A percentile compares a stretch with the other conserved stretches of the same genome.
phyloP scores from a whole-genome alignment of 2,329 filamentous ascomycete genomes.

The Pestalotiopsis sp. region DNA sequence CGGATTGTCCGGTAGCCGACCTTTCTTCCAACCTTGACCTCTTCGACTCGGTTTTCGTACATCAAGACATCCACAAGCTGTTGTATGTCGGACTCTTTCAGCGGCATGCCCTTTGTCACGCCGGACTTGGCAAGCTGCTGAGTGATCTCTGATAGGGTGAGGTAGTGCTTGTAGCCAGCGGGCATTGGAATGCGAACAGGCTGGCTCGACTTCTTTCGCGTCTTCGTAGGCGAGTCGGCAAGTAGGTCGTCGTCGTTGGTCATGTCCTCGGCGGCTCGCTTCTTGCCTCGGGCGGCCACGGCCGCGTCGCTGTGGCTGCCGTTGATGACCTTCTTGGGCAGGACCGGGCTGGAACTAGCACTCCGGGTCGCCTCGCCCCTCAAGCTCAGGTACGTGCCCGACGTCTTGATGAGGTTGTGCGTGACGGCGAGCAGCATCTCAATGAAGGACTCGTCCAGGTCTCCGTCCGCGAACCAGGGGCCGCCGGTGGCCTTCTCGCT shows the following conservation, averaged over 20 bases:
- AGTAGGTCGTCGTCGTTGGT: slow-evolving; percentile 34
- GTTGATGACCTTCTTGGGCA: slow-evolving; percentile 59
- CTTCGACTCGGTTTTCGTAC: slow-evolving; percentile 82
- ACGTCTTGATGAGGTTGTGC: slow-evolving; percentile 31
- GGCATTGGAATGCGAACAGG: slow-evolving; percentile 49
- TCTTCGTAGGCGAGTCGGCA: slow-evolving; percentile 25
- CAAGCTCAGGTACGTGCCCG: slow-evolving; percentile 35
- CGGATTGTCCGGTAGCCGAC: slow-evolving; percentile 55
- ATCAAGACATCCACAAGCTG: slow-evolving; percentile 86
- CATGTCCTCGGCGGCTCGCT: slow-evolving; percentile 51
- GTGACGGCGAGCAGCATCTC: slow-evolving; percentile 62
- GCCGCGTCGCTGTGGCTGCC: slow-evolving; percentile 41
- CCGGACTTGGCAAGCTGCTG: slow-evolving; percentile 67
- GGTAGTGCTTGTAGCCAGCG: slow-evolving; percentile 74
- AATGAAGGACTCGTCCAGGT: slow-evolving; percentile 87
- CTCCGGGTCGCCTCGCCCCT: slow-evolving; percentile 34
- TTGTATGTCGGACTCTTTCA: slow-evolving; percentile 75
- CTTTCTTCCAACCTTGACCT: slow-evolving; percentile 49
- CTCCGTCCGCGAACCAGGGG: slow-evolving; percentile 90
- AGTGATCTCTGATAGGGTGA: slow-evolving; percentile 77
- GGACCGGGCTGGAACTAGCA: slow-evolving; percentile 33
- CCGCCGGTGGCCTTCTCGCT: slow-evolving; percentile 91
- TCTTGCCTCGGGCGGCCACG: slow-evolving; percentile 43
- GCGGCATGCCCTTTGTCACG: slow-evolving; percentile 71
- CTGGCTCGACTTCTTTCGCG: slow-evolving; percentile 16